These are phyloP conservation scores for Plantago coronopus DNA, from an alignment of 305 asterid genomes.

Conservation along the genomic window DNA sequence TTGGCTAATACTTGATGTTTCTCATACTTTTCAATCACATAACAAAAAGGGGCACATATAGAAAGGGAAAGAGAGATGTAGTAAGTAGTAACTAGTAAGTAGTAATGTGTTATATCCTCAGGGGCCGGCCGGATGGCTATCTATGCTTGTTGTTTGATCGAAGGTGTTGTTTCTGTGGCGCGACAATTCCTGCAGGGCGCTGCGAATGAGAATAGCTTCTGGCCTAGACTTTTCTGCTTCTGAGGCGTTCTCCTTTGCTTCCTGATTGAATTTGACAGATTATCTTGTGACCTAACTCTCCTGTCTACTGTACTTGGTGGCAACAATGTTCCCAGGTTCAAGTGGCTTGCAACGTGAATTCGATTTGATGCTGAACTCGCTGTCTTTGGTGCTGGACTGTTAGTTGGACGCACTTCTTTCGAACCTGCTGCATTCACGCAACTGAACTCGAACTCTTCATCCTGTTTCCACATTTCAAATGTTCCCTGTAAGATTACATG, in stretches of 20 bases:
- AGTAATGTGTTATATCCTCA: neutral
- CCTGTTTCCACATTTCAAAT: neutral
- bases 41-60: too few relatives aligned
- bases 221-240: slow-evolving; percentile 9
- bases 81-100: too few relatives aligned
- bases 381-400: neutral
- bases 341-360: neutral
- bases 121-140: neutral
- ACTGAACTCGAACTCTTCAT: slow-evolving; percentile 7
- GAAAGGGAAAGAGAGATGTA: neutral
- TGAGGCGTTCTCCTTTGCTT: neutral
- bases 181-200: slow-evolving; percentile 9
- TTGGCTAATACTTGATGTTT: too few relatives aligned
- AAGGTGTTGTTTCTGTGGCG: slow-evolving; percentile 5
- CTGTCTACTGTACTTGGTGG: slow-evolving; percentile 2
- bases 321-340: neutral
- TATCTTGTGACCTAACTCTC: neutral
- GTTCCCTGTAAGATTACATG: too few relatives aligned
- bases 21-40: too few relatives aligned
- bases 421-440: neutral
- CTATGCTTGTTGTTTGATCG: neutral
- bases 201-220: slow-evolving; percentile 4
- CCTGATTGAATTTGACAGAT: slow-evolving; percentile 4
- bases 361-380: neutral
- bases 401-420: neutral